A percentile compares a stretch with the other conserved stretches of the same genome.
phyloP scores from a whole-genome alignment of 139 green algal genomes.

The Astrephomene gubernaculifera region DNA sequence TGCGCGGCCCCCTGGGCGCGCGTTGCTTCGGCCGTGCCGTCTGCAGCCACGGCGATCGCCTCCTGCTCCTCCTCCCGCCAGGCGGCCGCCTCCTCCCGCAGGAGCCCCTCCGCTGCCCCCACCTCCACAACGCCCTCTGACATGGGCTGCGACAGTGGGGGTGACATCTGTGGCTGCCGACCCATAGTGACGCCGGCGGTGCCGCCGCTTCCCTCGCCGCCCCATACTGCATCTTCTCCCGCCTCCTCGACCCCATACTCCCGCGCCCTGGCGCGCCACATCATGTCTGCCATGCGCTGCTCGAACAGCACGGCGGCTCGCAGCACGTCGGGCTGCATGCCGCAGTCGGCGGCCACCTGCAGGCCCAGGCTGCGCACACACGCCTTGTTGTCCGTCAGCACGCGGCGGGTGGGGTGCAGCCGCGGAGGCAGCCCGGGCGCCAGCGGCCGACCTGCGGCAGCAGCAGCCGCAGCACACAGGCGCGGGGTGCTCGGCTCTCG shows the following conservation, averaged over 20 bases:
- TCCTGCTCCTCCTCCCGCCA: too few species aligned
- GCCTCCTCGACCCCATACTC: background rate
- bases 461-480: too few species aligned
- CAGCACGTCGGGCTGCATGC: background rate
- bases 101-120: background rate
- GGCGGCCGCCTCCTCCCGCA: background rate
- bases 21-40: too few species aligned
- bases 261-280: background rate
- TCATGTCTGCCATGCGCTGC: background rate
- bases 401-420: conserved; percentile 22
- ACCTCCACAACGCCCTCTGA: background rate
- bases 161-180: too few species aligned
- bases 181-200: background rate
- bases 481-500: too few species aligned
- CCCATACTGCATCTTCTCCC: background rate
- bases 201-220: background rate
- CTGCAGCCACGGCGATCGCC: too few species aligned
- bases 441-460: too few species aligned
- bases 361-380: conserved; percentile 38
- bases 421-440: too few species aligned
- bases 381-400: background rate
- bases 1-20: too few species aligned
- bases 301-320: conserved; percentile 3
- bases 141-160: too few species aligned
- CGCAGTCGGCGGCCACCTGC: conserved; percentile 17